A percentile compares a stretch with the other conserved stretches of the same genome.
Evolutionary conservation across 2,329 filamentous ascomycete species (phyloP).

Genomic region (Albophoma yamanashiensis): DNA sequence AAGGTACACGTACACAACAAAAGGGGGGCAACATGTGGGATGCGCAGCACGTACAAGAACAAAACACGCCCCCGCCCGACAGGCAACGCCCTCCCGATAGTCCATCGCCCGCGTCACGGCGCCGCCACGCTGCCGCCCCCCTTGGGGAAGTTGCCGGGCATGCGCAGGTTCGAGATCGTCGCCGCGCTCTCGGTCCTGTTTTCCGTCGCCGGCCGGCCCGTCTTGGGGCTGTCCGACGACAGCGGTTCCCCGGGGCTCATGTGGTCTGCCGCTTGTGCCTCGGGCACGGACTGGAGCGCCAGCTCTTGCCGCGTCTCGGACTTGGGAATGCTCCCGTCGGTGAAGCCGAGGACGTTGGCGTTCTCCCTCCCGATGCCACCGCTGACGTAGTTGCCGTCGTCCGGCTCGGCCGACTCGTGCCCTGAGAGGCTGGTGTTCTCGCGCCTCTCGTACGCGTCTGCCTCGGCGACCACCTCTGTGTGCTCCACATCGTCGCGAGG

Average conservation of each 20-base stretch:
- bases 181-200: constrained; percentile 33
- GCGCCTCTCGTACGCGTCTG: not conserved
- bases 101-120: constrained; percentile 1
- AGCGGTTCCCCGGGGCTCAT: constrained; percentile 2
- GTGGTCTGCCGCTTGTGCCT: constrained; percentile 7
- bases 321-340: constrained; percentile 6
- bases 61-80: not conserved
- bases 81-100: not conserved
- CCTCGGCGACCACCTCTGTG: not conserved
- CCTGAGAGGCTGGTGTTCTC: not conserved
- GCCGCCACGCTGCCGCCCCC: constrained; percentile 28
- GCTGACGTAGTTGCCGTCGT: constrained; percentile 7
- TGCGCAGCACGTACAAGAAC: not conserved
- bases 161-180: constrained; percentile 54
- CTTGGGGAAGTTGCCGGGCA: constrained; percentile 57
- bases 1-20: not conserved
- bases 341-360: constrained; percentile 8
- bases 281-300: constrained; percentile 7
- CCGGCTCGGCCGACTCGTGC: not conserved
- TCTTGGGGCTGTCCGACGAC: not conserved
- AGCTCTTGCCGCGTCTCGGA: constrained; percentile 13
- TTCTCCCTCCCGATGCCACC: not conserved
- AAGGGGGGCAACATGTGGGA: not conserved
- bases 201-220: constrained; percentile 14
- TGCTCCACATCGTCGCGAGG: not conserved